A percentile compares a stretch with the other conserved stretches of the same genome.
phyloP scores from a whole-genome alignment of 208 protist species.

The Crithidia fasciculata region DNA sequence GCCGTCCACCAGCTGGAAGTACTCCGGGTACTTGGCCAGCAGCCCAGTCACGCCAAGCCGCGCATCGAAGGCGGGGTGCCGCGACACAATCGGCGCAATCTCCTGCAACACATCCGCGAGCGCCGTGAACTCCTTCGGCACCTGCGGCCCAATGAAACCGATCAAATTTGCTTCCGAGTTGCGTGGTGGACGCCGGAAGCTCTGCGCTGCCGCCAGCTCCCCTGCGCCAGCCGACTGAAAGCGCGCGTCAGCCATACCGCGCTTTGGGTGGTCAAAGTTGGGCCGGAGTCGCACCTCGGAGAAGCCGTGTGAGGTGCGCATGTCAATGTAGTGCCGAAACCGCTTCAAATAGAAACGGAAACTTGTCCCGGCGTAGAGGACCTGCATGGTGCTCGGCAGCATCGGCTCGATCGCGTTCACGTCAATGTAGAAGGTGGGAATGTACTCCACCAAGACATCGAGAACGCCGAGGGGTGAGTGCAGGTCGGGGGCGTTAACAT shows the following conservation, averaged over 20 bases:
- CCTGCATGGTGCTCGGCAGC: slow-evolving; percentile 54
- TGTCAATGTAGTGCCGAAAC: slow-evolving; percentile 81
- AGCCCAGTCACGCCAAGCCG: slow-evolving; percentile 80
- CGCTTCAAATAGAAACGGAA: slow-evolving; percentile 77
- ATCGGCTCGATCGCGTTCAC: slow-evolving; percentile 50
- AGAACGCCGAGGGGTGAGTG: slow-evolving; percentile 58
- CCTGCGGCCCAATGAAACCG: slow-evolving; percentile 56
- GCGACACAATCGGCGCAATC: slow-evolving; percentile 78
- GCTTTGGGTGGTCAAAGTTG: slow-evolving; percentile 74
- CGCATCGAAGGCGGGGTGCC: slow-evolving; percentile 80
- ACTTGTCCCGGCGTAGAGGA: slow-evolving; percentile 55
- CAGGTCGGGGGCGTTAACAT: neutral
- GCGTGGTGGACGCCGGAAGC: slow-evolving; percentile 56
- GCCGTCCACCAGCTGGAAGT: slow-evolving; percentile 82
- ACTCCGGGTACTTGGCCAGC: slow-evolving; percentile 88
- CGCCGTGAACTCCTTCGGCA: slow-evolving; percentile 66
- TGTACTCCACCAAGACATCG: slow-evolving; percentile 70
- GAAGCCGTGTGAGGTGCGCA: slow-evolving; percentile 47
- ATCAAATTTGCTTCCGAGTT: slow-evolving; percentile 85
- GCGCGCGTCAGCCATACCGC: slow-evolving; percentile 62
- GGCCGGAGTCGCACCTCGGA: slow-evolving; percentile 67
- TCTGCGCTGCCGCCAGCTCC: slow-evolving; percentile 12
- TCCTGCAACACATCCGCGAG: slow-evolving; percentile 77
- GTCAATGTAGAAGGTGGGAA: slow-evolving; percentile 84
- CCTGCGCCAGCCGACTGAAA: slow-evolving; percentile 29